These are phyloP conservation scores for Salmacisia buchloeana DNA, from an alignment of 1,284 basidiomycete genomes.

Conservation along the genomic window DNA sequence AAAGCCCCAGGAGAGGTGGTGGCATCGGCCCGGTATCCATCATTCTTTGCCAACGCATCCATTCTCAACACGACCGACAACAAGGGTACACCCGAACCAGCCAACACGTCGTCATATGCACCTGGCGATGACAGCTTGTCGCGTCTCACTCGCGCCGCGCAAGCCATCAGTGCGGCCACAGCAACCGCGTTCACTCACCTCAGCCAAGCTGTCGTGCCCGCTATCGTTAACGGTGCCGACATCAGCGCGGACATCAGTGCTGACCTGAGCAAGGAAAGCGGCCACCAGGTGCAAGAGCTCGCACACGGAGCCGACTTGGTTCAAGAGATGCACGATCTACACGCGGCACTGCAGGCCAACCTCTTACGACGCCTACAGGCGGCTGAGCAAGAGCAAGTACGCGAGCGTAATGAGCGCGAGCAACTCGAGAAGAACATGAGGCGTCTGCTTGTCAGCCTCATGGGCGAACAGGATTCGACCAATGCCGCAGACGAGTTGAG, in stretches of 20 bases:
- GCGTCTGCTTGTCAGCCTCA: not conserved
- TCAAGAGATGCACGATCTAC: constrained; percentile 4
- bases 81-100: too few species aligned
- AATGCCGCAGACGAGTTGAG: not conserved
- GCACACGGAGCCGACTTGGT: not conserved
- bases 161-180: not conserved
- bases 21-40: not conserved
- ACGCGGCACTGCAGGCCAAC: constrained; percentile 2
- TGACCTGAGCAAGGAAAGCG: too few species aligned
- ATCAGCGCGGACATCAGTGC: too few species aligned
- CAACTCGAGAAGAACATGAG: not conserved
- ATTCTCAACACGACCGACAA: not conserved
- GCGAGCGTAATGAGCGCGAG: not conserved
- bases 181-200: not conserved
- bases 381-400: not conserved
- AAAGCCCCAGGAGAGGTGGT: not conserved
- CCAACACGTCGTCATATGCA: too few species aligned
- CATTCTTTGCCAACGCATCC: not conserved
- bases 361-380: not conserved
- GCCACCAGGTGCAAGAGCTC: not conserved
- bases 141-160: not conserved
- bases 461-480: not conserved
- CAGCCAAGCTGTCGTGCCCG: too few species aligned
- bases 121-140: not conserved
- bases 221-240: too few species aligned